Conservation (phyloP, 2,329 filamentous ascomycete genomes). For the Sclerotinia borealis region DNA sequence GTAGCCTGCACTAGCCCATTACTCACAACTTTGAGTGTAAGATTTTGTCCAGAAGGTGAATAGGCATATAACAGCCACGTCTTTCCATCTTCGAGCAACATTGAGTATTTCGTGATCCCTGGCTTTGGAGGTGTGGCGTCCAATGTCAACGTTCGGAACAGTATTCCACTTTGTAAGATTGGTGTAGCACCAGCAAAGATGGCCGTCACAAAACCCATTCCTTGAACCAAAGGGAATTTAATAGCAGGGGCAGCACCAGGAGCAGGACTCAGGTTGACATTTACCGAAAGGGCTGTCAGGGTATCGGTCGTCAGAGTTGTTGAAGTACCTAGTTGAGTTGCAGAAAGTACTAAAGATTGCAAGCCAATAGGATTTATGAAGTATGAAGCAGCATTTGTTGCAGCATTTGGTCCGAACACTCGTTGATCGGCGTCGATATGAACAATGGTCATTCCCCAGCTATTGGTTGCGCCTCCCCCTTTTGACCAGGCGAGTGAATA, state of each 20-base stretch:
- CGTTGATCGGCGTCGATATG: constrained; percentile 65
- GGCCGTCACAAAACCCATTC: constrained; percentile 81
- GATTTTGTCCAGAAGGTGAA: constrained; percentile 49
- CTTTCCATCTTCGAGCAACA: constrained; percentile 64
- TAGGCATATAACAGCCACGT: constrained; percentile 79
- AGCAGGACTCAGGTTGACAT: constrained; percentile 59
- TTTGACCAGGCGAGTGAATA: constrained; percentile 65
- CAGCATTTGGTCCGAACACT: constrained; percentile 55
- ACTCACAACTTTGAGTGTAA: constrained; percentile 63
- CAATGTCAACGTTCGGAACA: constrained; percentile 62
- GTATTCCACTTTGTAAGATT: constrained; percentile 65
- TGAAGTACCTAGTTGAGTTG: constrained; percentile 58
- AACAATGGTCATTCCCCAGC: constrained; percentile 72
- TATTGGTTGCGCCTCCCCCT: constrained; percentile 54
- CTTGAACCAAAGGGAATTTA: constrained; percentile 78
- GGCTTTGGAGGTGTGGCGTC: constrained; percentile 50
- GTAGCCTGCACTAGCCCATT: constrained; percentile 60
- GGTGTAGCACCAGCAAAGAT: constrained; percentile 67
- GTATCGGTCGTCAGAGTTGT: constrained; percentile 52
- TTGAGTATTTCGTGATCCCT: constrained; percentile 69
- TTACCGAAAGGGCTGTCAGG: constrained; percentile 52
- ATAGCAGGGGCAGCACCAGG: constrained; percentile 52
- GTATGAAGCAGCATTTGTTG: constrained; percentile 56
- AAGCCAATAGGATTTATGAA: constrained; percentile 79
- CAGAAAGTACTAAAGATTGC: constrained; percentile 75